A percentile compares a stretch with the other conserved stretches of the same genome.
Evolutionary conservation across 352 stramenopile genomes (phyloP).

Genomic region (Aphanomyces stellatus): DNA sequence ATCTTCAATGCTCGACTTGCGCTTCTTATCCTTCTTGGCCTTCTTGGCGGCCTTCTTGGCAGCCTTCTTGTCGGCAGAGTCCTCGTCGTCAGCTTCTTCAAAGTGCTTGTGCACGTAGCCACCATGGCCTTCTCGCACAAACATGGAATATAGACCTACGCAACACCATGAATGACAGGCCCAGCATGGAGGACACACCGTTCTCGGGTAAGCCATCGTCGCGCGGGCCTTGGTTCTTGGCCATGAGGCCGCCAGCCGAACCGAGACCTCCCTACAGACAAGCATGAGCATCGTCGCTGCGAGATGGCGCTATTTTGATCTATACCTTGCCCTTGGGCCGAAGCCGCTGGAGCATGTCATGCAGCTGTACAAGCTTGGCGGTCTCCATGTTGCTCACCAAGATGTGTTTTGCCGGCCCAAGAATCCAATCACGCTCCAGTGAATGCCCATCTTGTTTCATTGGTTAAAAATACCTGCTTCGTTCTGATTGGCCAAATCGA

Average conservation of each 20-base stretch:
- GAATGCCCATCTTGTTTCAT: neutral
- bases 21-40: conserved; percentile 31
- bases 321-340: conserved; percentile 67
- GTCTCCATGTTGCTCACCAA: conserved; percentile 62
- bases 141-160: conserved; percentile 70
- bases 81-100: conserved; percentile 29
- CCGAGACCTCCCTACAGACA: conserved; percentile 71
- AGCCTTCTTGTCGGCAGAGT: conserved; percentile 21
- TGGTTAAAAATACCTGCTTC: conserved; percentile 20
- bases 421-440: conserved; percentile 13
- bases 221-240: conserved; percentile 44
- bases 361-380: conserved; percentile 71
- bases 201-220: conserved; percentile 71
- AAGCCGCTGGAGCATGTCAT: conserved; percentile 81
- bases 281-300: too few species aligned
- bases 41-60: conserved; percentile 11
- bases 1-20: conserved; percentile 21
- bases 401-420: neutral
- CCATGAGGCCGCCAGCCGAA: conserved; percentile 35
- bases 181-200: conserved; percentile 22
- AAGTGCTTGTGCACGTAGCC: conserved; percentile 78
- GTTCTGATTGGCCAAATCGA: too few species aligned
- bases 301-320: neutral
- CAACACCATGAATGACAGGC: neutral
- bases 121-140: conserved; percentile 67